Evolutionary conservation across 2,329 filamentous ascomycete genomes (phyloP), one percentile per base, ranked within the genome.

Genomic region (Cladosporium austrohemisphaericum): DNA sequence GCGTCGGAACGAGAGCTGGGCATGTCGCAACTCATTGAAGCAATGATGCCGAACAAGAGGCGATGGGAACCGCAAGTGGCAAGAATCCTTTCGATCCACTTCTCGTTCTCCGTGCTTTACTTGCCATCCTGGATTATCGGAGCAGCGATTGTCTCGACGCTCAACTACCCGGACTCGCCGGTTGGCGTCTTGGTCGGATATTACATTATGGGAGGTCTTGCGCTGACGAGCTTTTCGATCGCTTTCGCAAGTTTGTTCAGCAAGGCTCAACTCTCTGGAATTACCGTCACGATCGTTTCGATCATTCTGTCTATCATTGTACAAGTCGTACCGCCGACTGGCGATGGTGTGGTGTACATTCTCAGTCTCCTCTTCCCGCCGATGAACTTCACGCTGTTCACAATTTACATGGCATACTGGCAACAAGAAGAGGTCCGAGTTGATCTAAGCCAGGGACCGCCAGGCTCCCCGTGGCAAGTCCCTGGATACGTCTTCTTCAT

Each of bases 341-440:
- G 70, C 7, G 86, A 83, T 1, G 81, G 72, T 1, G 76, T 81
- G 1, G 86, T 92, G 3, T 76, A 79, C 5, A 71, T 88, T 3
- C 73, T 95, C 10, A 85, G 85, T 52, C 64, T 94, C 11, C 67
- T 96, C 0, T 96, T 96, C 63, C 80, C 88, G 0, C 87, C 91
- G 0, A 94, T 91, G 74, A 91, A 89, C 59, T 95, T 89, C 62
- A 85, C 92, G 11, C 90, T 84, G 65, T 93, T 92, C 63, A 83
- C 86, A n/a, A 83, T 86, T 14, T 81, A 86, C 14, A 79, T 84
- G 54, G 87, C 90, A 10, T 82, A 86, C 33, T 95, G 81, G 65
- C 87, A 96, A 68, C 74, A 76, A 53, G 64, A 83, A 49, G 72
- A 80, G 14, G 60, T 73, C 32, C 71, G 79, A 0, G 78, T 84